phyloP scores from a whole-genome alignment of 495 filamentous ascomycete genomes.

The Cudoniella acicularis region DNA sequence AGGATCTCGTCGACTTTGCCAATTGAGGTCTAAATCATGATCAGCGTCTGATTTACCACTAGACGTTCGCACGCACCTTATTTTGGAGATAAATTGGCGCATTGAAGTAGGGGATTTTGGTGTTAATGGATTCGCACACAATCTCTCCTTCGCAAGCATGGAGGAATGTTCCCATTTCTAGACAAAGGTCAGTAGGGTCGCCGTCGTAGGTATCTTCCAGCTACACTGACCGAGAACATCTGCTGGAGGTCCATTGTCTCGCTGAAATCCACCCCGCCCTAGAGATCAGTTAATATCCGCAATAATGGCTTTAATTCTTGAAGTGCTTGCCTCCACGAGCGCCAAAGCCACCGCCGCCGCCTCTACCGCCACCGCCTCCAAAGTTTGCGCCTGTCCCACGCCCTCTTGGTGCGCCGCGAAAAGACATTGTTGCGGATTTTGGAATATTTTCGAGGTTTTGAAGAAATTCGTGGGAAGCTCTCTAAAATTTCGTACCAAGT shows the following conservation, averaged over 20 bases:
- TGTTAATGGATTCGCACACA: constrained; percentile 87
- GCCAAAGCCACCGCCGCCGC: constrained; percentile 49
- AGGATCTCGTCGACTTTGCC: constrained; percentile 95
- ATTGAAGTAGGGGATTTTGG: constrained; percentile 98
- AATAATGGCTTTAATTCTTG: neutral
- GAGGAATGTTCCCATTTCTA: constrained; percentile 89
- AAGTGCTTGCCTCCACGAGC: constrained; percentile 41
- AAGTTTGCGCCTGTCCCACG: constrained; percentile 31
- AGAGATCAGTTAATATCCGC: neutral
- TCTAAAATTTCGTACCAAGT: constrained; percentile 3
- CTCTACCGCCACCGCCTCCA: constrained; percentile 41
- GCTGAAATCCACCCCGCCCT: constrained; percentile 52
- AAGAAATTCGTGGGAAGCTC: constrained; percentile 5
- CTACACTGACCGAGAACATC: constrained; percentile 34
- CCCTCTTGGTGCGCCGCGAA: constrained; percentile 26
- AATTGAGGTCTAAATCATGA: constrained; percentile 65
- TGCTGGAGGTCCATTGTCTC: constrained; percentile 52
- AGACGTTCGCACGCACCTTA: constrained; percentile 54
- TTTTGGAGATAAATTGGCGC: constrained; percentile 98
- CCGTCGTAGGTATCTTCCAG: neutral
- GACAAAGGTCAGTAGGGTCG: neutral
- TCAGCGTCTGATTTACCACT: constrained; percentile 22
- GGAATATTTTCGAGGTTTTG: constrained; percentile 3
- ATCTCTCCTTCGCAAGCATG: constrained; percentile 96
- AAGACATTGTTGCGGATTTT: constrained; percentile 24